Evolutionary conservation across 768 basidiomycete species (phyloP).

Genomic region (Termitomyces sp.): DNA sequence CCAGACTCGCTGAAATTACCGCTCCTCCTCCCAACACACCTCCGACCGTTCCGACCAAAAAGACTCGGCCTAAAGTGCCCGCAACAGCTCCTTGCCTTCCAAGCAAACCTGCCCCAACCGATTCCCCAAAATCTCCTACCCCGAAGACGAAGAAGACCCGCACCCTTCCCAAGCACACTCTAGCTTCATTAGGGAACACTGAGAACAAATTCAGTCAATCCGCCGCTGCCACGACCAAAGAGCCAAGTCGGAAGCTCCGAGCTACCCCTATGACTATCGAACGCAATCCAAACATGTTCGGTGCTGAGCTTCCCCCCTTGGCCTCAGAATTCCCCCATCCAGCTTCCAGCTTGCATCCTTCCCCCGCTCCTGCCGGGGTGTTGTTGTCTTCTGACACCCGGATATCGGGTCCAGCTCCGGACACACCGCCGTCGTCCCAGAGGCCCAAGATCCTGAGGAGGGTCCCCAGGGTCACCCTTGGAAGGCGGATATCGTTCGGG

Average conservation of each 20-base stretch:
- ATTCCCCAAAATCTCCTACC: conserved; percentile 22
- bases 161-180: not conserved
- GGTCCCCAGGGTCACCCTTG: conserved; percentile 41
- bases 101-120: conserved; percentile 1
- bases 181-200: not conserved
- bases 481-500: conserved; percentile 64
- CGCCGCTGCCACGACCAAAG: conserved; percentile 1
- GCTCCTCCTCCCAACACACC: conserved; percentile 17
- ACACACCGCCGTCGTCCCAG: conserved; percentile 13
- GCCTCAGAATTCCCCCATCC: conserved; percentile 5
- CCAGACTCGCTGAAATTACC: conserved; percentile 18
- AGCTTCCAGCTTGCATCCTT: not conserved
- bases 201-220: not conserved
- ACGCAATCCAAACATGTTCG: conserved; percentile 64
- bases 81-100: conserved; percentile 11
- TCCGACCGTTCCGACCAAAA: conserved; percentile 12
- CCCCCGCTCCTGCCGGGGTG: conserved; percentile 10
- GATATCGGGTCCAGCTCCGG: not conserved
- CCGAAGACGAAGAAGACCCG: conserved; percentile 13
- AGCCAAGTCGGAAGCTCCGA: conserved; percentile 9
- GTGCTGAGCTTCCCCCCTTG: conserved; percentile 50
- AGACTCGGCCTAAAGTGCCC: conserved; percentile 17
- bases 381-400: conserved; percentile 2
- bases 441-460: conserved; percentile 43
- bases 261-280: conserved; percentile 43